Base-by-base conservation (phyloP, 345 rosid genomes). In the Trapa bicornis region DNA sequence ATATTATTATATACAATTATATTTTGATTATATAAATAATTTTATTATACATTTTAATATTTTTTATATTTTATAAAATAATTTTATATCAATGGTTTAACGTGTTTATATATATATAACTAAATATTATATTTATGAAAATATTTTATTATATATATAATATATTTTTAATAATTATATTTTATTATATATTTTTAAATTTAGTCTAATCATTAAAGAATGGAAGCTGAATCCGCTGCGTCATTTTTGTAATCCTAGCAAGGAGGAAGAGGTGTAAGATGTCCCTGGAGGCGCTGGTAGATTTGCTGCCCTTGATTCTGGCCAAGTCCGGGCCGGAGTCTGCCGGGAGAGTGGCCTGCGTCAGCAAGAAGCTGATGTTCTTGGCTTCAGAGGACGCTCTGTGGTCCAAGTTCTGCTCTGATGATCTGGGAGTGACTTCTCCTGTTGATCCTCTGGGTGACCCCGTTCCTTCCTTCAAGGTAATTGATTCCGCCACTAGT, bases 391-490 rank as follows among this genome's bases (percentile, higher is more conserved):
- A 90, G 12, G 94, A 93, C 5, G 66, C 84, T 11, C 87, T 93
- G 65, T 93, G 98, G 98, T 81, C 85, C 9, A 70, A 69, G 12
- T 82, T 84, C 76, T 87, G 88, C 69, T 74, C 67, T n/a, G 47
- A 61, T 9, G 91, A 90, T 56, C 90, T 93, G 68, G 71, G 76
- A 32, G 86, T 93, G 68, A 75, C 83, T 43, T 61, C 88, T 64
- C 96, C 98, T 72, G 73, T 81, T 64, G 92, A 82, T 58, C 87
- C 81, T 35, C 64, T 72, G n/a, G 96, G 94, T 29, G 80, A 82
- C 61, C 79, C 73, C 52, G 57, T 61, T 37, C 84, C 92, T 69
- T 90, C 96, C 60, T 93, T 86, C 82, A 87, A 82, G 94, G 97
- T 89, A 66, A 54, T 50, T 4, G 47, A 12, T 39, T 8, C 32